Evolutionary conservation across 768 basidiomycete genomes (phyloP), one percentile per base, ranked within the genome.

Genomic region (Pleurotus tuoliensis): DNA sequence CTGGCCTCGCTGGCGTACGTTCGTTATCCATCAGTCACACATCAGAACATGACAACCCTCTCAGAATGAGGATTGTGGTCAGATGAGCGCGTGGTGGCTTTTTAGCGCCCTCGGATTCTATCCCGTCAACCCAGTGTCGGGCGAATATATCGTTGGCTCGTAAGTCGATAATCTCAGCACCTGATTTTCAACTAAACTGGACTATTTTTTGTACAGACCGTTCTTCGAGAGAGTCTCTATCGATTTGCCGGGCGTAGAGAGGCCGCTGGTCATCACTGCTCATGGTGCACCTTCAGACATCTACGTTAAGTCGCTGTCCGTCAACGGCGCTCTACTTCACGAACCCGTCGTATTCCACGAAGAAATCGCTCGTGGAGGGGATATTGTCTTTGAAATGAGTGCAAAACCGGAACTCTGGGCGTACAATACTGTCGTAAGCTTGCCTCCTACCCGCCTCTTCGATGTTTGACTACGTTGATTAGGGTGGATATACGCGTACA

Each of bases 81-180:
- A 93, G 66, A 92, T 92, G 91, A 88, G 87, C 62, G 87, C 90
- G 0, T 92, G 90, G 90, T 92, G 86, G 61, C 77, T 92, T 15
- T 92, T 90, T 71, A 85, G 82, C 48, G 82, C 88, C 0, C 76
- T 93, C 69, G 90, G 90, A 2, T 88, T 92, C 68, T 92, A 92
- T 62, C 89, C 88, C 30, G 88, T 92, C 41, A 86, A 92, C 64
- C 90, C 90, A 0, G 86, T 86, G 0, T 87, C 86, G 0, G 83
- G 81, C 1, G 81, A 82, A 62, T 92, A 92, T 58, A 74, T 90
- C 54, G 75, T 93, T 47, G 90, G 90, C 60, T 82, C 83, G 87
- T 86, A 63, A 30, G 78, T 75, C 11, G 11, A 11, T 3, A 3
- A 11, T 13, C 34, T 55, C 40, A 6, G n/a, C 4, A 37, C 46